Evolutionary conservation across 495 filamentous ascomycete genomes (phyloP).

Genomic region (Echria macrotheca): DNA sequence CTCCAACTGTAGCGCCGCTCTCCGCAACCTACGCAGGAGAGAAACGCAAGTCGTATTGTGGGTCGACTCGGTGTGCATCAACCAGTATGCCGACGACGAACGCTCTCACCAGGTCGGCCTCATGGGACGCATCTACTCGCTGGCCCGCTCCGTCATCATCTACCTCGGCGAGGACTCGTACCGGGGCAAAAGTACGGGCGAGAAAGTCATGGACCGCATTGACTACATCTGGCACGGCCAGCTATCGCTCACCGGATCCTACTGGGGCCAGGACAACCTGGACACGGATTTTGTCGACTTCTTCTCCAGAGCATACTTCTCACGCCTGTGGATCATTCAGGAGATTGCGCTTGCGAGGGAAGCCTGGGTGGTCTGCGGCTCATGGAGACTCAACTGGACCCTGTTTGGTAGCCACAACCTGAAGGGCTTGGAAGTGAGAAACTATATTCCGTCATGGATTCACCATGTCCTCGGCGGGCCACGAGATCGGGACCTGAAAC

Average conservation of each 20-base stretch:
- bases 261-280: too few relatives aligned
- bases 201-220: neutral
- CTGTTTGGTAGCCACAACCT: neutral
- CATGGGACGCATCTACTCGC: conserved; percentile 23
- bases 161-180: neutral
- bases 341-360: neutral
- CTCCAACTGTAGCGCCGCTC: neutral
- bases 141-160: conserved; percentile 5
- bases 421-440: neutral
- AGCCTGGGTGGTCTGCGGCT: neutral
- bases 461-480: neutral
- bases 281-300: neutral
- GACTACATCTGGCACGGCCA: neutral
- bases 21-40: neutral
- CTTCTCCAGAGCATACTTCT: neutral
- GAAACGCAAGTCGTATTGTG: conserved; percentile 10
- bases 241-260: neutral
- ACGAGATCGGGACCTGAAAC: neutral
- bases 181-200: neutral
- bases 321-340: neutral
- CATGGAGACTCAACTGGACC: neutral
- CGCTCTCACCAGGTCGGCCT: conserved; percentile 17
- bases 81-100: conserved; percentile 21
- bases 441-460: neutral
- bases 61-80: conserved; percentile 27